Base-by-base conservation (phyloP, 371 early-diverging fungal species). In the Gilbertella persicaria region DNA sequence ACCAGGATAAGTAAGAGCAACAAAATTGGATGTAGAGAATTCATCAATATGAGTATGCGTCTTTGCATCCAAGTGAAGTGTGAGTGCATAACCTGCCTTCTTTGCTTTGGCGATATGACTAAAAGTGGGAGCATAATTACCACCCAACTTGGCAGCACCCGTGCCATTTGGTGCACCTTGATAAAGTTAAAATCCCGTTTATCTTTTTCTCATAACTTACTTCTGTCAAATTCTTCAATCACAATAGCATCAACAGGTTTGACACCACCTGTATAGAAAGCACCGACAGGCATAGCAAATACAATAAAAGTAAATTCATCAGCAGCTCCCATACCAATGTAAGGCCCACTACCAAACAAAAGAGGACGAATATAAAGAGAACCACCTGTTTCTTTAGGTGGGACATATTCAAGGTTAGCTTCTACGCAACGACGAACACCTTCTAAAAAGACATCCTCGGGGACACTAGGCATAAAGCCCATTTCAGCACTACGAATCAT, bases 21-120 rank as follows among this genome's bases (percentile, higher is more conserved):
- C 84, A 75, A 90, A 92, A 68, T 92, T 92, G 58, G 86, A 85
- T 4, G 92, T 89, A 6, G 87, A 84, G 60, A 92, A 92, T 65
- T 92, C 92, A 47, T 92, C 92, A 41, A 92, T 75, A 50, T 82
- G 75, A 8, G 73, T 73, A 61, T 77, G 78, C 0, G 84, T 83
- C 60, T 78, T 76, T 36, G 89, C 57, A 60, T 92, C 92, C 45
- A 92, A 72, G 65, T 88, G 90, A 25, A 92, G 75, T 9, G 85
- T 85, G 55, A 92, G 80, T 21, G 83, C 69, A 61, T 79, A 90
- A 12, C 90, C 92, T 30, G 69, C 53, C 35, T 81, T 70, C 60
- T 86, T 87, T 26, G 87, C 87, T 2, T 73, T 77, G 8, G 62
- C 54, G 38, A 88, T 81, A 21, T 85, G 82, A 26, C 67, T 71